A percentile compares a stretch with the other conserved stretches of the same genome.
Evolutionary conservation across 2,329 filamentous ascomycete genomes (phyloP).

Genomic region (Ophiognomonia clavigignenti-juglandacearum): DNA sequence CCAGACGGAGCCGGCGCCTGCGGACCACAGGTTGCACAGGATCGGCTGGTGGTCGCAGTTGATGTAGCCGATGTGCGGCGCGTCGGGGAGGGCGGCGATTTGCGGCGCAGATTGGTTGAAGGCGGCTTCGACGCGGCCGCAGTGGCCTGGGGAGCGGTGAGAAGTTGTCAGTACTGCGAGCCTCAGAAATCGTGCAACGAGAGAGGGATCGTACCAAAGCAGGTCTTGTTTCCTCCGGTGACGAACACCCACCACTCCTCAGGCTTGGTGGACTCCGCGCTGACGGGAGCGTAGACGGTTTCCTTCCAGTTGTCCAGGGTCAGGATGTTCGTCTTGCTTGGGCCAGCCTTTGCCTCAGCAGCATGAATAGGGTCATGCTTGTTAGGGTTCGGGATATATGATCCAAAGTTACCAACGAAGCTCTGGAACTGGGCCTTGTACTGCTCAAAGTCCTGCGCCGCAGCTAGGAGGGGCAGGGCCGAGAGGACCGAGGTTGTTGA

Average conservation of each 20-base stretch:
- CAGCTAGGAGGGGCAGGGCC: slow-evolving; percentile 51
- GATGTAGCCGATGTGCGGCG: slow-evolving; percentile 64
- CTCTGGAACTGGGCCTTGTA: slow-evolving; percentile 61
- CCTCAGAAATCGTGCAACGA: no score
- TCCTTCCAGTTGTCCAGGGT: slow-evolving; percentile 68
- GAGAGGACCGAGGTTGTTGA: slow-evolving; percentile 43
- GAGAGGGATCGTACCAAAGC: slow-evolving; percentile 50
- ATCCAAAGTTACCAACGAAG: slow-evolving; percentile 56
- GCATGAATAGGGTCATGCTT: slow-evolving; percentile 34
- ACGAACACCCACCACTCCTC: slow-evolving; percentile 75
- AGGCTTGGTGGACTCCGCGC: slow-evolving; percentile 53
- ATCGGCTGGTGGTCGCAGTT: slow-evolving; percentile 72
- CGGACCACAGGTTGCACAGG: slow-evolving; percentile 70
- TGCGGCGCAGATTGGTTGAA: slow-evolving; percentile 62
- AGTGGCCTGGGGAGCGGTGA: slow-evolving; percentile 48
- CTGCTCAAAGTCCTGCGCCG: slow-evolving; percentile 48
- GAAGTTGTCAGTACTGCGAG: slow-evolving; percentile 10
- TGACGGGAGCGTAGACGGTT: slow-evolving; percentile 58
- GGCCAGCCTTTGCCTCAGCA: slow-evolving; percentile 45
- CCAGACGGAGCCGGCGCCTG: slow-evolving; percentile 60
- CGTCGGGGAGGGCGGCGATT: slow-evolving; percentile 54
- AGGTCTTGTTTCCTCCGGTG: slow-evolving; percentile 74
- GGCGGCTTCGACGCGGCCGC: slow-evolving; percentile 57
- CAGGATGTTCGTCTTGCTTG: slow-evolving; percentile 50
- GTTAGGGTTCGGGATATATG: slow-evolving; percentile 39